Conservation (phyloP, 1,284 basidiomycete genomes). For the Serendipita sp. region DNA sequence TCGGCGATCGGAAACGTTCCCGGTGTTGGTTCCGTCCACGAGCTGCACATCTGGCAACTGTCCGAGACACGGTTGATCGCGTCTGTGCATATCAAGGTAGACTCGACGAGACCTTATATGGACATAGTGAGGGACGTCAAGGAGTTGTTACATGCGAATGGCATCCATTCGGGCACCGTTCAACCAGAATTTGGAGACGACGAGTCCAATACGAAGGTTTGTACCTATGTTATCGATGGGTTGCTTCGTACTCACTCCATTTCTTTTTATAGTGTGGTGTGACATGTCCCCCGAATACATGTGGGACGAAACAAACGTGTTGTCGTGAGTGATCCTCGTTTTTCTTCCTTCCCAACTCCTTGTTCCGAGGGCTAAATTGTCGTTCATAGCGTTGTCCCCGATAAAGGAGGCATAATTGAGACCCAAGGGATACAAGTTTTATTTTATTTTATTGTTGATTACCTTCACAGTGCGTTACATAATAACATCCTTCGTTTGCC, state of each 20-base stretch:
- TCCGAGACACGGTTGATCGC: slow-evolving; percentile 84
- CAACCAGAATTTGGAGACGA: slow-evolving; percentile 50
- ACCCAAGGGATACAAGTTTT: too few relatives aligned
- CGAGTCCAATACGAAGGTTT: not conserved
- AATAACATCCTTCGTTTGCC: too few relatives aligned
- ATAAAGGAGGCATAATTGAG: not conserved
- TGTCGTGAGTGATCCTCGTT: not conserved
- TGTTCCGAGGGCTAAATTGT: not conserved
- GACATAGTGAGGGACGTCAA: slow-evolving; percentile 74
- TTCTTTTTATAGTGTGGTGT: not conserved
- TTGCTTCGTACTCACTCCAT: not conserved
- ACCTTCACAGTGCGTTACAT: too few relatives aligned
- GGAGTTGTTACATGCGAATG: slow-evolving; percentile 71
- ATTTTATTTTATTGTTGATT: too few relatives aligned
- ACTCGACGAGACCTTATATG: slow-evolving; percentile 78
- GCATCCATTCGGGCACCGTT: slow-evolving; percentile 89
- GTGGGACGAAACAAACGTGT: not conserved
- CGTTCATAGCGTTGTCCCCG: not conserved
- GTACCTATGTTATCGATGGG: not conserved
- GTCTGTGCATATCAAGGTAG: slow-evolving; percentile 87
- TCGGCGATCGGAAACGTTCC: slow-evolving; percentile 61
- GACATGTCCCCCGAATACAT: slow-evolving; percentile 3
- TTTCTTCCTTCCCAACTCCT: not conserved
- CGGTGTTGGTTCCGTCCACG: slow-evolving; percentile 87
- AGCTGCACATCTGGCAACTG: slow-evolving; percentile 94